These are phyloP conservation scores for Papiliotrema terrestris DNA, from an alignment of 1,284 basidiomycete genomes.

Conservation along the genomic window DNA sequence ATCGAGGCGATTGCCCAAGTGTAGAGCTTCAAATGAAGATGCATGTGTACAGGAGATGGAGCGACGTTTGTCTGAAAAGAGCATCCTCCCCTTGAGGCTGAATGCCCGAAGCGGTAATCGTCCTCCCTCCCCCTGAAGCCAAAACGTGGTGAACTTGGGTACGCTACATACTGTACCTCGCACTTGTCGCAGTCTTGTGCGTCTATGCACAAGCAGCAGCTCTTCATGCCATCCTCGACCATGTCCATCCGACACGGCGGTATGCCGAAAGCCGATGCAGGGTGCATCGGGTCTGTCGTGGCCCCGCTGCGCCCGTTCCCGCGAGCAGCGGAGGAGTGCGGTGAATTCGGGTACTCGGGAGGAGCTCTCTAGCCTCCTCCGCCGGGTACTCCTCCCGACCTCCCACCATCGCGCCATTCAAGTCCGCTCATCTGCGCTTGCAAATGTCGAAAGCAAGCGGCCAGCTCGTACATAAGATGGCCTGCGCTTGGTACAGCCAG, in stretches of 20 bases:
- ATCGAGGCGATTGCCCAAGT: conserved; percentile 35
- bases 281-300: too few relatives aligned
- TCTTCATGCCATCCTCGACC: background rate
- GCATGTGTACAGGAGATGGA: background rate
- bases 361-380: background rate
- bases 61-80: too few relatives aligned
- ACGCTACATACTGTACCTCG: too few relatives aligned
- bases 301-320: background rate
- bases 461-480: background rate
- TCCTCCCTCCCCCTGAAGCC: too few relatives aligned
- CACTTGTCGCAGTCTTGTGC: background rate
- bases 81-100: too few relatives aligned
- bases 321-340: background rate
- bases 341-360: background rate
- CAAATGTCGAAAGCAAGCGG: background rate
- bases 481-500: background rate
- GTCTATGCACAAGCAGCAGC: background rate
- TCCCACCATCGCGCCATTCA: background rate
- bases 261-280: too few relatives aligned
- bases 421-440: background rate
- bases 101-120: too few relatives aligned
- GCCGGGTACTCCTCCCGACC: background rate
- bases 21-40: conserved; percentile 4
- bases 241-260: too few relatives aligned
- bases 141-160: too few relatives aligned